Conservation (phyloP, 169 alveolate genomes). For the Theileria parva region DNA sequence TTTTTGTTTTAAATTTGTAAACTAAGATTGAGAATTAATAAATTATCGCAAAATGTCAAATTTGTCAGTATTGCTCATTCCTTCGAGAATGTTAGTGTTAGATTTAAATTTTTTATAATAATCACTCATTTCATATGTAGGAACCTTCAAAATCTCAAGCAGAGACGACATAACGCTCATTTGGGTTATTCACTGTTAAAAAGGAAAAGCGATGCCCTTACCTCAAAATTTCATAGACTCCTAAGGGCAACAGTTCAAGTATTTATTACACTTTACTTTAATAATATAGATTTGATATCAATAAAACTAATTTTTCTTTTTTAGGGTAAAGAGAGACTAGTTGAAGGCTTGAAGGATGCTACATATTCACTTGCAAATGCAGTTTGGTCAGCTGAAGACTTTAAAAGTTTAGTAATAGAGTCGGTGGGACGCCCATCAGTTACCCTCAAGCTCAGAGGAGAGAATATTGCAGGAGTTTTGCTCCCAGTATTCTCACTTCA, state of each 20-base stretch:
- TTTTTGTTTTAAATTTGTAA: constrained; percentile 2
- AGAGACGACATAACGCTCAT: constrained; percentile 86
- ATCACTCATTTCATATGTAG: constrained; percentile 40
- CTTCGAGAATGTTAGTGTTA: constrained; percentile 32
- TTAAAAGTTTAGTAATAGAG: constrained; percentile 85
- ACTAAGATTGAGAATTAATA: neutral
- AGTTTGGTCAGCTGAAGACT: constrained; percentile 94
- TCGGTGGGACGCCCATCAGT: constrained; percentile 90
- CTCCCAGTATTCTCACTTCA: constrained; percentile 89
- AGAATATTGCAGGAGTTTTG: constrained; percentile 94
- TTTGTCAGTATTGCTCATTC: constrained; percentile 10
- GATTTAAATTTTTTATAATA: neutral
- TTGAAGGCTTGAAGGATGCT: constrained; percentile 88
- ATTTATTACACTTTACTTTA: constrained; percentile 29
- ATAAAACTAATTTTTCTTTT: neutral
- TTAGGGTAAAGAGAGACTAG: constrained; percentile 82
- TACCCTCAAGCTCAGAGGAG: constrained; percentile 86
- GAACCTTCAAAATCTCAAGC: constrained; percentile 83
- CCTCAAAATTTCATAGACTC: constrained; percentile 88
- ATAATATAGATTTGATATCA: neutral
- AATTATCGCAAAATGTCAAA: constrained; percentile 15
- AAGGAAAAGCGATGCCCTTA: constrained; percentile 92
- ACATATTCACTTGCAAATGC: constrained; percentile 91
- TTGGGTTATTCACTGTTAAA: constrained; percentile 91
- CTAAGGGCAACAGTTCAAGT: constrained; percentile 87